Conservation (phyloP, 2,329 filamentous ascomycete species). For the Colletotrichum brevisporum region DNA sequence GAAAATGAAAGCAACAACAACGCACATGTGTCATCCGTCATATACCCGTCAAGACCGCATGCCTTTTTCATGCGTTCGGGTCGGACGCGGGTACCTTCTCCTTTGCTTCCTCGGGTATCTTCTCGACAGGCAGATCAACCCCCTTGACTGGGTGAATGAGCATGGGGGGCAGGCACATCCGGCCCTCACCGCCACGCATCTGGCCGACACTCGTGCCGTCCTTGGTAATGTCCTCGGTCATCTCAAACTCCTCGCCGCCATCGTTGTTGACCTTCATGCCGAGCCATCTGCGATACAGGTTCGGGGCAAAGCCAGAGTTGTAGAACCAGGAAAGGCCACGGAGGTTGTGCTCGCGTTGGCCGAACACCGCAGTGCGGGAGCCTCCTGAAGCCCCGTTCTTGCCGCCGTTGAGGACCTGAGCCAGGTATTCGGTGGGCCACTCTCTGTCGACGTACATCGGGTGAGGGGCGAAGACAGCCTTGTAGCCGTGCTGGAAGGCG, state of each 20-base stretch:
- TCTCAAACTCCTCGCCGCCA: conserved; percentile 83
- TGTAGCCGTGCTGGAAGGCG: conserved; percentile 91
- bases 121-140: conserved; percentile 75
- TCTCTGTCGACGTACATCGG: conserved; percentile 88
- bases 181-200: conserved; percentile 79
- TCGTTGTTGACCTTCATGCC: conserved; percentile 85
- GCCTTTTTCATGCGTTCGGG: conserved; percentile 55
- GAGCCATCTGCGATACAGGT: conserved; percentile 88
- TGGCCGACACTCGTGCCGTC: conserved; percentile 62
- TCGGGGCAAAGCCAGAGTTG: conserved; percentile 84
- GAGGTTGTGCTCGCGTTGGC: conserved; percentile 91
- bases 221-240: conserved; percentile 66
- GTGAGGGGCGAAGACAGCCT: conserved; percentile 92
- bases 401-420: conserved; percentile 84
- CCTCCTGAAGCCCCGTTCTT: conserved; percentile 83
- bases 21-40: conserved; percentile 31
- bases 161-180: conserved; percentile 94
- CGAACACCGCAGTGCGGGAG: conserved; percentile 79
- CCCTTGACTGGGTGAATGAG: conserved; percentile 90
- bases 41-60: background rate
- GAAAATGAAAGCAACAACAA: conserved; percentile 22
- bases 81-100: conserved; percentile 63
- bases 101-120: conserved; percentile 62
- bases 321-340: conserved; percentile 93
- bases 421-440: conserved; percentile 86